These are phyloP conservation scores for Blastobotrys malaysiensis DNA, from an alignment of 1,139 yeast genomes.

Conservation along the genomic window DNA sequence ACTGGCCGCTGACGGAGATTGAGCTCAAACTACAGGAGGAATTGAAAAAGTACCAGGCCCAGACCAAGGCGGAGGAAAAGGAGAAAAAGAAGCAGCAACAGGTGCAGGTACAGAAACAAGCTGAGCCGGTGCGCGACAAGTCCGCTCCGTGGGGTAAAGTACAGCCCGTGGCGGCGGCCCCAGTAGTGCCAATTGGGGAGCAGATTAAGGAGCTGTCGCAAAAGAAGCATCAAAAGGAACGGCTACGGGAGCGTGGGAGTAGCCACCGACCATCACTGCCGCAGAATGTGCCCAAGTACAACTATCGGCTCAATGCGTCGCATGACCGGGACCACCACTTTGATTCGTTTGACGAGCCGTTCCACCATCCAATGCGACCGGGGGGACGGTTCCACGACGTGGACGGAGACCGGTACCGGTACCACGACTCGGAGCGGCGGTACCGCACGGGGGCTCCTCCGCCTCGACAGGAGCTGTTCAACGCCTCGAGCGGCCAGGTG, in stretches of 20 bases:
- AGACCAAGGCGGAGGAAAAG: slow-evolving; percentile 8
- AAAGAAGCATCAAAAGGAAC: slow-evolving; percentile 16
- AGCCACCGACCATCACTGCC: slow-evolving; percentile 11
- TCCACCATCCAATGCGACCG: not conserved
- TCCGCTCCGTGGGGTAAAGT: slow-evolving; percentile 21
- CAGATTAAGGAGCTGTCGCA: slow-evolving; percentile 25
- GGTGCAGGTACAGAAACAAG: too few species aligned
- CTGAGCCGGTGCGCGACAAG: slow-evolving; percentile 4
- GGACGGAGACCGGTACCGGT: slow-evolving; percentile 21
- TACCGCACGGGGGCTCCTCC: slow-evolving; percentile 26
- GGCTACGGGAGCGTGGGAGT: slow-evolving; percentile 2
- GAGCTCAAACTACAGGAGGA: slow-evolving; percentile 5
- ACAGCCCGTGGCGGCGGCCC: slow-evolving; percentile 14
- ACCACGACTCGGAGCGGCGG: slow-evolving; percentile 28
- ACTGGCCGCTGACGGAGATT: slow-evolving; percentile 7
- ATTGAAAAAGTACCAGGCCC: slow-evolving; percentile 1
- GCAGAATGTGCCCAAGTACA: slow-evolving; percentile 13
- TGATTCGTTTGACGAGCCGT: not conserved
- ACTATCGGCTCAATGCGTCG: slow-evolving; percentile 7
- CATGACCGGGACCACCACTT: slow-evolving; percentile 1
- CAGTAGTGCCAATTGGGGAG: slow-evolving; percentile 26
- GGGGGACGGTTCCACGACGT: slow-evolving; percentile 2
- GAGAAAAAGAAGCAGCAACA: slow-evolving; percentile 4
- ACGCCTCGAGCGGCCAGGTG: slow-evolving; percentile 27
- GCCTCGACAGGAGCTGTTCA: slow-evolving; percentile 30